Evolutionary conservation across 805 yeast species (phyloP).

Genomic region (Wickerhamiella sergipiensis): DNA sequence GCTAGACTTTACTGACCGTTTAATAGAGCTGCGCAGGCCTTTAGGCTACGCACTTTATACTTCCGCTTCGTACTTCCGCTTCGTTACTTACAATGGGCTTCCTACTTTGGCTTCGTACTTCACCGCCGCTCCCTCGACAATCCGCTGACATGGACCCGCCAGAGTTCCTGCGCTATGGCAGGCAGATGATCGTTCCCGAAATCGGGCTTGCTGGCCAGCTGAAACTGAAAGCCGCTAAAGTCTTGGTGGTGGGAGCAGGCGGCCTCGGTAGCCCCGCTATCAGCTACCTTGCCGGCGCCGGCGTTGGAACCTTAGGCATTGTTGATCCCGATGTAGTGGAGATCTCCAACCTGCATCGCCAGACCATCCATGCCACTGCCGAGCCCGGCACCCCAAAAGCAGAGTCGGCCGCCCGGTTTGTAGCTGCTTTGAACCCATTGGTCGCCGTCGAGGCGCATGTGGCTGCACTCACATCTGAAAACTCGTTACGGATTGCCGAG

Average conservation of each 20-base stretch:
- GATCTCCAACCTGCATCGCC: constrained; percentile 75
- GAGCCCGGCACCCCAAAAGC: constrained; percentile 61
- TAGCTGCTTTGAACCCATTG: constrained; percentile 50
- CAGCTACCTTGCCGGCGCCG: constrained; percentile 74
- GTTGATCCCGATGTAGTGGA: constrained; percentile 83
- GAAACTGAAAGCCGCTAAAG: constrained; percentile 39
- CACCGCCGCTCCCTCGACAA: not conserved
- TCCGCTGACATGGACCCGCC: constrained; percentile 26
- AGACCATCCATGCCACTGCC: constrained; percentile 59
- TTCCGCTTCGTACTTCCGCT: too few species aligned
- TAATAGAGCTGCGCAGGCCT: too few species aligned
- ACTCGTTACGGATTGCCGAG: constrained; percentile 50
- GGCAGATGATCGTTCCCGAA: constrained; percentile 89
- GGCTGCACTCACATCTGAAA: constrained; percentile 26
- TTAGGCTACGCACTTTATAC: too few species aligned
- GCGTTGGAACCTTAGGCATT: constrained; percentile 68
- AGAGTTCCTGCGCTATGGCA: constrained; percentile 76
- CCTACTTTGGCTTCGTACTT: too few species aligned
- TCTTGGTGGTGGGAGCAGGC: constrained; percentile 88
- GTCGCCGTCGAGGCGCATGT: constrained; percentile 40
- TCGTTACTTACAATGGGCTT: too few species aligned
- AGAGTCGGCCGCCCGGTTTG: constrained; percentile 54
- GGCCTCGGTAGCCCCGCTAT: constrained; percentile 92
- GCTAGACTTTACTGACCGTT: too few species aligned
- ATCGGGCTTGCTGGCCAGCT: constrained; percentile 47